Base-by-base conservation (phyloP, 371 early-diverging fungal species). In the Polyrhizophydium stewartii region DNA sequence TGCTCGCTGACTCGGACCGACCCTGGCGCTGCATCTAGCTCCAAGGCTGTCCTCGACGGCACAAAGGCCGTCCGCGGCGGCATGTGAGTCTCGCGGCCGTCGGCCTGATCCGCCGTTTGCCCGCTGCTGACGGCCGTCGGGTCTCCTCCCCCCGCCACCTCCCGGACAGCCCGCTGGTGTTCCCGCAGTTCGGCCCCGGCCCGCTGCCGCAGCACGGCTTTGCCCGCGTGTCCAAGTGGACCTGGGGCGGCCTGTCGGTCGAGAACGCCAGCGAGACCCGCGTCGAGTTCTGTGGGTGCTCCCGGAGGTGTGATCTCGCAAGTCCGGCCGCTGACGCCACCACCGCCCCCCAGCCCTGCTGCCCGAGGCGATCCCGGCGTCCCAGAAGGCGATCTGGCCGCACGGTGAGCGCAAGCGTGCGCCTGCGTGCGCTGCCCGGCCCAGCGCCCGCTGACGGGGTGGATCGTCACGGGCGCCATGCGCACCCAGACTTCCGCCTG, bases 31-130 rank as follows among this genome's bases (percentile, higher is more conserved):
- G 24, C 16, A n/a, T 13, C 45, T 62, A 89, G 89, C 63, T 67
- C 78, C 56, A 76, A 87, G 59, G 88, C 92, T 6, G 67, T 86
- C 27, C 76, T 87, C 2, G 84, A 92, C 70, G 90, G 91, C 17
- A 79, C 85, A 61, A 93, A 92, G 74, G 89, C 92, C 12, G 90
- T 92, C 65, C 90, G 92, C 43, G 93, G 93, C 55, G 91, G 91
- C 69, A 84, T 81, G 72, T 61, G 49, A 25, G 65, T 60, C 17
- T 12, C 43, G 7, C 17, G n/a, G n/a, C n/a, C n/a, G n/a, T n/a
- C n/a, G n/a, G n/a, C n/a, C n/a, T n/a, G n/a, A n/a, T n/a, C n/a
- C n/a, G n/a, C n/a, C n/a, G n/a, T n/a, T n/a, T n/a, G n/a, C n/a
- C n/a, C n/a, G n/a, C n/a, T n/a, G n/a, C n/a, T n/a, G n/a, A n/a